A percentile compares a stretch with the other conserved stretches of the same genome.
Evolutionary conservation across 495 filamentous ascomycete species (phyloP).

Genomic region (Staphylotrichum tortipilum): DNA sequence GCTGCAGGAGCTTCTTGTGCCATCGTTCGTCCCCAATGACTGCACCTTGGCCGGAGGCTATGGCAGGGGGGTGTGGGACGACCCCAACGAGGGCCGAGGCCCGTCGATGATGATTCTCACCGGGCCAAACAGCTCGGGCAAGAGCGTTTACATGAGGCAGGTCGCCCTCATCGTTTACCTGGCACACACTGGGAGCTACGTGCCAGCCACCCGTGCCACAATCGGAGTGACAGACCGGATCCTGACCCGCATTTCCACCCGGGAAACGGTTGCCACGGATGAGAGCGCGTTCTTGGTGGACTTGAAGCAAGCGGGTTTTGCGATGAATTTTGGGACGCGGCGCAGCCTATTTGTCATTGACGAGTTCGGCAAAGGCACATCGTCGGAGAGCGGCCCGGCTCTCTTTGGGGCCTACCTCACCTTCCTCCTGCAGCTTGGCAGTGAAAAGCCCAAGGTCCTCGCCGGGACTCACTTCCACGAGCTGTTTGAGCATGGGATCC

Average conservation of each 20-base stretch:
- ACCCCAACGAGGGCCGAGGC: slow-evolving; percentile 1
- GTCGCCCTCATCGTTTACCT: slow-evolving; percentile 89
- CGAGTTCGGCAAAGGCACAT: slow-evolving; percentile 95
- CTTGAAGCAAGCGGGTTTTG: slow-evolving; percentile 76
- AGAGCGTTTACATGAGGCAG: slow-evolving; percentile 94
- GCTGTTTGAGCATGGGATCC: slow-evolving; percentile 68
- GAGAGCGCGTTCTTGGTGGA: slow-evolving; percentile 95
- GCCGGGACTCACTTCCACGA: slow-evolving; percentile 93
- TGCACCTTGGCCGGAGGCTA: slow-evolving; percentile 59
- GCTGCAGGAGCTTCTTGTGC: slow-evolving; percentile 79
- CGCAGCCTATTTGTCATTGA: slow-evolving; percentile 79
- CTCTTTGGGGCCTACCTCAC: slow-evolving; percentile 76
- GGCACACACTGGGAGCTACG: slow-evolving; percentile 87
- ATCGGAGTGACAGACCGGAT: slow-evolving; percentile 93
- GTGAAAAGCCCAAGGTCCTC: slow-evolving; percentile 69
- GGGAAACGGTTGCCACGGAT: slow-evolving; percentile 73
- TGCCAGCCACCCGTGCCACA: slow-evolving; percentile 68
- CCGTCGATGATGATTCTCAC: slow-evolving; percentile 80
- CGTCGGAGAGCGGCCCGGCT: slow-evolving; percentile 71
- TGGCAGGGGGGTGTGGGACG: slow-evolving; percentile 26
- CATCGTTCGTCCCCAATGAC: slow-evolving; percentile 81
- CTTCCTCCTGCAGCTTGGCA: slow-evolving; percentile 54
- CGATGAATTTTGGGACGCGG: slow-evolving; percentile 66
- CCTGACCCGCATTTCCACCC: slow-evolving; percentile 75
- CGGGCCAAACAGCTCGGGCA: slow-evolving; percentile 93